Evolutionary conservation across 768 basidiomycete species (phyloP).

Genomic region (Xanthoconium stramineum): DNA sequence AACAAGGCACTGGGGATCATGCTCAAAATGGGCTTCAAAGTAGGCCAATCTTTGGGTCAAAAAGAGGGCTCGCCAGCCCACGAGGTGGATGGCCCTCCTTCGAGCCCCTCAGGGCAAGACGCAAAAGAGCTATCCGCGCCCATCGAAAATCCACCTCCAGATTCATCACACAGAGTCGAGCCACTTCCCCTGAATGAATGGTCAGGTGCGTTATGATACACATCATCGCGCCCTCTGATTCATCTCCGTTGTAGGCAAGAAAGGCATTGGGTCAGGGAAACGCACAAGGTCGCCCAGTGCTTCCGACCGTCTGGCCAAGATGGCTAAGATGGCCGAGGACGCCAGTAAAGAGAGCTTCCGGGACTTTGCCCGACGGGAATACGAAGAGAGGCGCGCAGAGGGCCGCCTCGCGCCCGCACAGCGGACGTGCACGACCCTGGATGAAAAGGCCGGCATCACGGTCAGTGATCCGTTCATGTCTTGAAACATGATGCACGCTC

Average conservation of each 20-base stretch:
- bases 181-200: slow-evolving; percentile 79
- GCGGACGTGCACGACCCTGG: slow-evolving; percentile 69
- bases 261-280: slow-evolving; percentile 71
- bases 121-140: slow-evolving; percentile 1
- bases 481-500: slow-evolving; percentile 5
- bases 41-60: slow-evolving; percentile 73
- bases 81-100: not conserved
- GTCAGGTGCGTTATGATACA: slow-evolving; percentile 54
- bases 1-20: slow-evolving; percentile 87
- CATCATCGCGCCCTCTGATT: not conserved
- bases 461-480: slow-evolving; percentile 23
- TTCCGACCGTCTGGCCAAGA: slow-evolving; percentile 65
- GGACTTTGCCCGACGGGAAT: slow-evolving; percentile 67
- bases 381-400: slow-evolving; percentile 73
- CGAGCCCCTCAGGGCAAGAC: slow-evolving; percentile 1
- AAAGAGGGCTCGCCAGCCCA: slow-evolving; percentile 12
- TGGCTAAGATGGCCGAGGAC: slow-evolving; percentile 59
- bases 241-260: slow-evolving; percentile 53
- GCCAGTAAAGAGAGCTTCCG: slow-evolving; percentile 59
- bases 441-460: slow-evolving; percentile 66
- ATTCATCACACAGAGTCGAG: slow-evolving; percentile 48
- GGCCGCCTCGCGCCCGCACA: slow-evolving; percentile 67
- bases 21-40: slow-evolving; percentile 93
- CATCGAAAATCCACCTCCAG: slow-evolving; percentile 1
- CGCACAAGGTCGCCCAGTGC: slow-evolving; percentile 63